Evolutionary conservation across 768 basidiomycete genomes (phyloP), one percentile per base, ranked within the genome.

Genomic region (Auricularia cornea): DNA sequence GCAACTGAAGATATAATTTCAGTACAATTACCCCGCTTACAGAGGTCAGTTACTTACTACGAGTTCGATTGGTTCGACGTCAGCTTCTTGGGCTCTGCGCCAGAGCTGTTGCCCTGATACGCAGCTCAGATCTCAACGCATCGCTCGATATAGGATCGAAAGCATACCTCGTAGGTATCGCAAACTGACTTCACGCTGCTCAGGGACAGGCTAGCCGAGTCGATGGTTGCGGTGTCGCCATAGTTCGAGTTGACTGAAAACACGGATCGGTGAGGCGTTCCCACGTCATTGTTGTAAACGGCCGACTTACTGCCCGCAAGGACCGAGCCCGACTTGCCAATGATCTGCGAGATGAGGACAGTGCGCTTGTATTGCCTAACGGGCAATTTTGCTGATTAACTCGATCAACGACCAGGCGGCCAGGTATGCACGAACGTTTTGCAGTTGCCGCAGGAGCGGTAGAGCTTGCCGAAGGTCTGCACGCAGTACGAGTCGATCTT

Each of bases 361-460:
- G 51, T 54, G 18, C 60, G 32, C 60, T 62, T 62, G 60, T 64
- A 64, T 60, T 51, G 48, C 26, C 59, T 60, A 4, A 57, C 4
- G 30, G 4, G 28, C 16, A 8, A 38, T 38, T 38, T 14, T 14
- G 35, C 8, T 8, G 8, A 20, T 52, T 20, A 57, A 57, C 51
- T 26, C 28, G 26, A 28, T 14, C n/a, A 57, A 10, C 26, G 12
- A 8, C 20, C 10, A 57, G 6, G 30, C 1, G 30, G 28, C 26
- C 6, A 26, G 26, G 26, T 14, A 57, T 10, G 26, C 16, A 48
- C 44, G 26, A 11, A 57, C 54, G 28, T 57, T 20, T 59, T 60
- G 63, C 63, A 64, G 60, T 64, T 64, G n/a, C 63, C 63, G 60
- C 63, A 64, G 20, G 44, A 35, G 41, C 63, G 63, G 51, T 64